Percentiles rank a stretch among this genome's conserved stretches.
These are phyloP conservation scores for Ephemerocybe angulata DNA, from an alignment of 768 basidiomycete genomes.

Conservation along the genomic window DNA sequence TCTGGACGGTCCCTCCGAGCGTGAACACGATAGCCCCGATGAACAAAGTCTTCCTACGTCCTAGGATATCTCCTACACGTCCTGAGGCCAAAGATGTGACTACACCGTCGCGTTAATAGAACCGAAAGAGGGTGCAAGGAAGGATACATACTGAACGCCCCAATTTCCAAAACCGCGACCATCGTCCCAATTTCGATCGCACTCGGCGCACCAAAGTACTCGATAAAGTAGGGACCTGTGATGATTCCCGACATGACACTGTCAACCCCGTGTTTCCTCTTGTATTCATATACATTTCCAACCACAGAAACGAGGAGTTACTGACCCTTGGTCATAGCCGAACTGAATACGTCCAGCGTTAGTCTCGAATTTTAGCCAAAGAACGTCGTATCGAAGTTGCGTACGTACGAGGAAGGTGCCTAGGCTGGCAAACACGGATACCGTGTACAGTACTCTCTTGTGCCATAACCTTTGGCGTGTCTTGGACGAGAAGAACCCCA, in stretches of 20 bases:
- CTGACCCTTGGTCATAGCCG: constrained; percentile 77
- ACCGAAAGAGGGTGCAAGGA: neutral
- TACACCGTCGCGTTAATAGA: constrained; percentile 20
- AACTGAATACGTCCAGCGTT: constrained; percentile 39
- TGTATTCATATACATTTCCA: constrained; percentile 2
- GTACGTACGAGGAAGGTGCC: constrained; percentile 70
- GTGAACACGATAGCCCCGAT: constrained; percentile 73
- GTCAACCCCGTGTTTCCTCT: constrained; percentile 7
- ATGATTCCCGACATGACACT: constrained; percentile 86
- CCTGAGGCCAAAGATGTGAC: constrained; percentile 80
- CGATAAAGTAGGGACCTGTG: constrained; percentile 73
- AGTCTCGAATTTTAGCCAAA: too few species aligned
- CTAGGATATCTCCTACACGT: constrained; percentile 71
- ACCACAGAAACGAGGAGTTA: too few species aligned
- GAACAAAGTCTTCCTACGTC: constrained; percentile 71
- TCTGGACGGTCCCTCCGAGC: constrained; percentile 72
- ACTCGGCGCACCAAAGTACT: constrained; percentile 70
- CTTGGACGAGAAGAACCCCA: too few species aligned
- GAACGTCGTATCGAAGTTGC: constrained; percentile 11
- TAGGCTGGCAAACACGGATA: constrained; percentile 71
- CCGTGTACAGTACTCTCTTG: constrained; percentile 52
- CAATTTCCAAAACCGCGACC: constrained; percentile 88
- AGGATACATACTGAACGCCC: constrained; percentile 66
- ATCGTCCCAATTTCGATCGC: constrained; percentile 74
- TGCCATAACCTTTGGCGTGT: too few species aligned